phyloP scores from a whole-genome alignment of 306 rosid genomes.

The Potentilla sterilis region DNA sequence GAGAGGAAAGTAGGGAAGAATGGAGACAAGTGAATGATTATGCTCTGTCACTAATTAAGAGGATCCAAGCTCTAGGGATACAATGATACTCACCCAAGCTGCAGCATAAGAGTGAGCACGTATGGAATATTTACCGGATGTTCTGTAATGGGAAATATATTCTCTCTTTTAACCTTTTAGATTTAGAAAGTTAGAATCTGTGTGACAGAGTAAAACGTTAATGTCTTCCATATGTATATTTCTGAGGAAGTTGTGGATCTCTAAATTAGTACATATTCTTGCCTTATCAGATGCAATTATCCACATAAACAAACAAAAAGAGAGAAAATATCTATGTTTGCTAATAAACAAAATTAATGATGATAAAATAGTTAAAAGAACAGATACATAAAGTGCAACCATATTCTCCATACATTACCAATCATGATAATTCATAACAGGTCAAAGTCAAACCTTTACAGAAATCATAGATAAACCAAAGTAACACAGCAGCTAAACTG shows the following conservation, averaged over 20 bases:
- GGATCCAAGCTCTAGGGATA: slow-evolving; percentile 93
- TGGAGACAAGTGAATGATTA: slow-evolving; percentile 62
- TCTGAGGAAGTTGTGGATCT: neutral
- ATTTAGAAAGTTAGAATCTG: slow-evolving; percentile 22
- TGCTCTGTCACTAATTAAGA: slow-evolving; percentile 59
- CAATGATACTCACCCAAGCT: slow-evolving; percentile 42
- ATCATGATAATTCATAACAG: neutral
- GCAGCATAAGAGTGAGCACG: slow-evolving; percentile 9
- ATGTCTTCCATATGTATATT: slow-evolving; percentile 26
- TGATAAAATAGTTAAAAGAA: neutral
- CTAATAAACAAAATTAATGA: neutral
- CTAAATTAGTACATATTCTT: neutral
- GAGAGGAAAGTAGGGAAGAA: slow-evolving; percentile 57
- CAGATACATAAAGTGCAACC: neutral
- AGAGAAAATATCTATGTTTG: neutral
- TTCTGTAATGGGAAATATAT: neutral
- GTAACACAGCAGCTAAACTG: neutral
- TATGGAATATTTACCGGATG: neutral
- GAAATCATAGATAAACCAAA: neutral
- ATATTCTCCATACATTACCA: neutral
- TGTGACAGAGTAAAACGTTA: slow-evolving; percentile 18
- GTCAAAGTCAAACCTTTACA: neutral
- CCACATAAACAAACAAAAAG: neutral
- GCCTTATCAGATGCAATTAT: slow-evolving; percentile 9
- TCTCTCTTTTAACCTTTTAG: slow-evolving; percentile 18